Base-by-base conservation (phyloP, 2,329 filamentous ascomycete genomes). In the Claviceps sp. region DNA sequence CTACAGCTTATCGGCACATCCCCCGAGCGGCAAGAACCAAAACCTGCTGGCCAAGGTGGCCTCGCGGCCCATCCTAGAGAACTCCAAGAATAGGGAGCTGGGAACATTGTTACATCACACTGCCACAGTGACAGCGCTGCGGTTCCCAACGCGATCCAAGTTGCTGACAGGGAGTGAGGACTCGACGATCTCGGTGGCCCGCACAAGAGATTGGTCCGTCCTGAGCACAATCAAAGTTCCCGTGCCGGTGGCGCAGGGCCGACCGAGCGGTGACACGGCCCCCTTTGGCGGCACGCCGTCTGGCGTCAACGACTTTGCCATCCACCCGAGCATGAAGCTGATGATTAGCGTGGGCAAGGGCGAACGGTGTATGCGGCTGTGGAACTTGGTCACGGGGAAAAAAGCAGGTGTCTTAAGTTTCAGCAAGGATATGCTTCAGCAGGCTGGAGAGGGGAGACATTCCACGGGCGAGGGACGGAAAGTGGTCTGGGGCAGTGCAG, bases 341-440 rank as follows among this genome's bases (percentile, higher is more conserved):
- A 95, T 97, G 87, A 81, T 98, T 55, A 94, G 82, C 60, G 89
- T 97, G 8, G 85, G 88, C 59, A 88, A 85, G 61, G 89, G 89
- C 57, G 93, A 98, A 71, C 83, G 82, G 57, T 89, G 84, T 62
- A 94, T 98, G 87, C 76, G 93, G 57, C 68, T 97, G 57, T 98
- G 93, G 93, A 97, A 98, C 63, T 68, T 98, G 57, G 89, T 97
- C 58, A 97, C 91, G 2, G 93, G 90, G 16, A 95, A 91, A 72
- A 96, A 95, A 71, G 90, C 90, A 1, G 89, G 90, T 34, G 90
- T 95, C 50, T 71, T 98, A 59, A 93, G 87, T 64, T 97, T 97
- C 65, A 79, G 78, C 57, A 76, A 79, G 53, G 79, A 84, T 0
- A 76, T 93, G 61, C 73, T 97, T 50, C 74, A 79, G 45, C 81